These are phyloP conservation scores for Fusarium solani-melongenae DNA, from an alignment of 2,329 filamentous ascomycete species.

Conservation along the genomic window DNA sequence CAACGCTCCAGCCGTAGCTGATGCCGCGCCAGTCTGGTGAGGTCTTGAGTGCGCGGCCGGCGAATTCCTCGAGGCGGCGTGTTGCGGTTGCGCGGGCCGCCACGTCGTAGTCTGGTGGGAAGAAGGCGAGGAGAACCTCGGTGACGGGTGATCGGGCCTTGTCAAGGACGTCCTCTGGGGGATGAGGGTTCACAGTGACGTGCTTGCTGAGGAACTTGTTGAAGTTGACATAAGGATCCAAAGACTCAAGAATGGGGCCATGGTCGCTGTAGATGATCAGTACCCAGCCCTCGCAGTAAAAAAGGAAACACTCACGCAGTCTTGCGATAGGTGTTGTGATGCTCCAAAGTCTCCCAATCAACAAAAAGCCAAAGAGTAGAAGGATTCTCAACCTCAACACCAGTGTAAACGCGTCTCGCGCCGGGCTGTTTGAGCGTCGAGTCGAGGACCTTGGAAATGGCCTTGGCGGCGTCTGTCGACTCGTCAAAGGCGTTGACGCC, in stretches of 20 bases:
- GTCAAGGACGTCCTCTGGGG: slow-evolving; percentile 36
- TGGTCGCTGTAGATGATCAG: slow-evolving; percentile 10
- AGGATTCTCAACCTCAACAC: slow-evolving; percentile 40
- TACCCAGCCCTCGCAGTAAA: accelerated
- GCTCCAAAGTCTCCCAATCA: slow-evolving; percentile 39
- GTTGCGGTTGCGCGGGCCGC: slow-evolving; percentile 33
- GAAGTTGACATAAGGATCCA: slow-evolving; percentile 29
- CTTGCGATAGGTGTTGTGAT: slow-evolving; percentile 33
- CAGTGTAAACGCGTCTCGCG: slow-evolving; percentile 36
- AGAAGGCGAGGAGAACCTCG: slow-evolving; percentile 36
- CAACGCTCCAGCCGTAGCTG: slow-evolving; percentile 47
- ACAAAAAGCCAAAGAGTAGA: slow-evolving; percentile 39
- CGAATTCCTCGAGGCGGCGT: slow-evolving; percentile 27
- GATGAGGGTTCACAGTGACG: slow-evolving; percentile 34
- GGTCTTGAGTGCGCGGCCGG: slow-evolving; percentile 26
- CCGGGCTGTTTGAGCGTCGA: slow-evolving; percentile 38
- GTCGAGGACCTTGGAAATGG: slow-evolving; percentile 25
- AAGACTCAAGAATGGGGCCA: slow-evolving; percentile 29
- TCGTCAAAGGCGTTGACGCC: slow-evolving; percentile 27
- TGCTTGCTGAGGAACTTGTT: slow-evolving; percentile 35
- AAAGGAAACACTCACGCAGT: slow-evolving; percentile 18
- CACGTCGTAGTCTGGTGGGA: slow-evolving; percentile 33
- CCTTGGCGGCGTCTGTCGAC: slow-evolving; percentile 26
- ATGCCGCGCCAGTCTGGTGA: slow-evolving; percentile 37
- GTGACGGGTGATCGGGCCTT: slow-evolving; percentile 34